phyloP scores from a whole-genome alignment of 176 grass and related monocot species.

The Musa troglodytarum region DNA sequence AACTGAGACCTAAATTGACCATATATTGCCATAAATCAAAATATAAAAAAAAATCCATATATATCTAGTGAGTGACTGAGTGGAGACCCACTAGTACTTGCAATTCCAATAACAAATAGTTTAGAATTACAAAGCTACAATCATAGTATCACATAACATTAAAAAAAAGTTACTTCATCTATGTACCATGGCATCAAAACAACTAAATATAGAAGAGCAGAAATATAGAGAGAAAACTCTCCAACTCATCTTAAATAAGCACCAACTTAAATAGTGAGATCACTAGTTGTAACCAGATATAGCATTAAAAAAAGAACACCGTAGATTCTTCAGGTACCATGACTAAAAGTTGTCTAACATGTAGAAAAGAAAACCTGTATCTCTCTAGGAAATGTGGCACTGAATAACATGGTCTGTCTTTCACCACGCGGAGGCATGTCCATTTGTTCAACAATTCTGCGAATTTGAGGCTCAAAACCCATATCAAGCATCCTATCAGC shows the following conservation, averaged over 20 bases:
- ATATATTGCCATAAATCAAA: no score
- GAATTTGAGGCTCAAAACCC: constrained; percentile 94
- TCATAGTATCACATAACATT: background rate
- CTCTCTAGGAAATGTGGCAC: constrained; percentile 86
- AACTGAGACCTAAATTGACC: background rate
- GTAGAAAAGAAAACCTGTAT: constrained; percentile 43
- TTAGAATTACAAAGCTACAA: background rate
- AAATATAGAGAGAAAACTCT: background rate
- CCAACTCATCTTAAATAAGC: background rate
- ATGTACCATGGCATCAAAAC: background rate
- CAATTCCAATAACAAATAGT: background rate
- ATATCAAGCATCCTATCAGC: constrained; percentile 97
- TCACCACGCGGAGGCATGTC: constrained; percentile 71
- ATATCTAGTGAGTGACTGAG: no score
- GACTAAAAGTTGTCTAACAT: background rate
- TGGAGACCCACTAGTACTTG: no score
- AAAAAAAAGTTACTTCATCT: background rate
- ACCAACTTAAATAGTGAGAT: no score
- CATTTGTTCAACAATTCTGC: constrained; percentile 85
- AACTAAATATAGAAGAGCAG: background rate
- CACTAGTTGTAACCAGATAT: no score
- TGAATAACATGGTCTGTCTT: constrained; percentile 89
- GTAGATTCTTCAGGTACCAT: no score
- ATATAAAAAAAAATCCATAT: no score
- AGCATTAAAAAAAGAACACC: no score